Evolutionary conservation across 805 yeast species (phyloP).

Genomic region (Candida nonsorbophila): DNA sequence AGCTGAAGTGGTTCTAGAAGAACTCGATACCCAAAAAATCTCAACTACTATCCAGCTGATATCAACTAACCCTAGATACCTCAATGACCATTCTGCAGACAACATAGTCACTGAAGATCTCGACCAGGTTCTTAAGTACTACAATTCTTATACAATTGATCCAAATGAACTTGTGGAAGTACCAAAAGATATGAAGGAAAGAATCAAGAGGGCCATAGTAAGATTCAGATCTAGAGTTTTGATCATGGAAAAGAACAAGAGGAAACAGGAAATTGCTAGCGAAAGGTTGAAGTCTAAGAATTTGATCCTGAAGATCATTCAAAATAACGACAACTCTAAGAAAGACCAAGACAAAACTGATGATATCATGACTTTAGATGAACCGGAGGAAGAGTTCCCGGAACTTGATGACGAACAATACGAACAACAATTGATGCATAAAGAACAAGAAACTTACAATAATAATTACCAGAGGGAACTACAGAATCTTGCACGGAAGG

Average conservation of each 20-base stretch:
- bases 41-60: constrained; percentile 1
- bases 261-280: constrained; percentile 41
- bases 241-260: constrained; percentile 45
- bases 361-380: constrained; percentile 2
- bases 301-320: constrained; percentile 42
- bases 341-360: not conserved
- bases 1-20: too few relatives aligned
- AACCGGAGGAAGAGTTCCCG: constrained; percentile 9
- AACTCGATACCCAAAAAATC: constrained; percentile 2
- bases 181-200: constrained; percentile 48
- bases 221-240: constrained; percentile 53
- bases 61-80: too few relatives aligned
- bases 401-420: constrained; percentile 28
- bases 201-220: constrained; percentile 48
- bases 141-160: constrained; percentile 46
- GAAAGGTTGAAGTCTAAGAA: constrained; percentile 47
- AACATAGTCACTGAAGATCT: constrained; percentile 26
- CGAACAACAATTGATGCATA: constrained; percentile 10
- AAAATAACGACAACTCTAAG: too few relatives aligned
- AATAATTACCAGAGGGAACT: constrained; percentile 12
- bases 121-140: constrained; percentile 29
- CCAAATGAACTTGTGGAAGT: constrained; percentile 52
- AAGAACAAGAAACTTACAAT: constrained; percentile 19
- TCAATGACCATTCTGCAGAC: not conserved
- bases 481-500: constrained; percentile 10